Conservation (phyloP, 192 early-diverging fungal species). For the Coemansia sp. region DNA sequence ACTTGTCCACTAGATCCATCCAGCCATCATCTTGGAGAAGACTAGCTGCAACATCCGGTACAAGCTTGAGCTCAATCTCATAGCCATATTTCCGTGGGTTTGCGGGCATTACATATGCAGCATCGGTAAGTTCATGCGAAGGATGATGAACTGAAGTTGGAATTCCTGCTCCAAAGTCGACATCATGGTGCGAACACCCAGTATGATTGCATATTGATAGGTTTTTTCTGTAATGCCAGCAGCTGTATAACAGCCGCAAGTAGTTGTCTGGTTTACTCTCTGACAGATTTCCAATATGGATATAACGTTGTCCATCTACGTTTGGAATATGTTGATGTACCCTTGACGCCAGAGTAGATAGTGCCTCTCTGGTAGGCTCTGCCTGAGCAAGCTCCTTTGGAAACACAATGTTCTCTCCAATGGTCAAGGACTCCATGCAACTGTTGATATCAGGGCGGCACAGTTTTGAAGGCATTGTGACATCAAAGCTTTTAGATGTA, state of each 20-base stretch:
- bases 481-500: not conserved
- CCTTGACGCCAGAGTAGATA: not conserved
- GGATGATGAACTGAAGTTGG: not conserved
- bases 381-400: not conserved
- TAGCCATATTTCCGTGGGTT: not conserved
- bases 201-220: slow-evolving; percentile 24
- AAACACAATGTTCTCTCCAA: not conserved
- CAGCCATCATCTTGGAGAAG: not conserved
- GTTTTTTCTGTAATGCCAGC: not conserved
- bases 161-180: slow-evolving; percentile 31
- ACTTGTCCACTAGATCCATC: slow-evolving; percentile 1
- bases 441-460: not conserved
- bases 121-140: not conserved
- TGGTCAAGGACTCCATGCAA: not conserved
- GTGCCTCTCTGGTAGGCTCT: not conserved
- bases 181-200: slow-evolving; percentile 11
- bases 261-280: not conserved
- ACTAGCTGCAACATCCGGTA: not conserved
- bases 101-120: not conserved
- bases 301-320: not conserved
- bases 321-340: not conserved
- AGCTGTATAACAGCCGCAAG: not conserved
- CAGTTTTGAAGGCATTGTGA: not conserved
- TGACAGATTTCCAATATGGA: not conserved
- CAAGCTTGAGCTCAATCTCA: not conserved